Percentiles rank a stretch among this genome's conserved stretches.
Evolutionary conservation across 169 alveolate species (phyloP).

Genomic region (Plasmodium fragile): DNA sequence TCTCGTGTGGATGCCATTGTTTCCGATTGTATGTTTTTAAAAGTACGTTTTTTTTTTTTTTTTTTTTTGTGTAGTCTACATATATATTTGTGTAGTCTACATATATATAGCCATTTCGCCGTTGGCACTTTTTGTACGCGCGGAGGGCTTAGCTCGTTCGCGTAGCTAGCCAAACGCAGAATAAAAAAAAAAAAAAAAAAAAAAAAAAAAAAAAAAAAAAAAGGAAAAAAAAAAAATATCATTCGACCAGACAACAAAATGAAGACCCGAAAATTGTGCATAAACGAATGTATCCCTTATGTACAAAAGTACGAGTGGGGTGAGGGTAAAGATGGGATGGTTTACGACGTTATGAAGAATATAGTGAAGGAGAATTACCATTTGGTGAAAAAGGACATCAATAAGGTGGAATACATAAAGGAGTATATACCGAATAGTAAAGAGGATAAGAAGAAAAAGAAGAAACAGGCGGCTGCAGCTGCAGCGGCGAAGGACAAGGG

Average conservation of each 20-base stretch:
- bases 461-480: background rate
- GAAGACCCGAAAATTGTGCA: conserved; percentile 45
- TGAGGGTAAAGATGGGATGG: conserved; percentile 55
- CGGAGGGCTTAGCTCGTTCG: background rate
- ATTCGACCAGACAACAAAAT: background rate
- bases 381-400: conserved; percentile 32
- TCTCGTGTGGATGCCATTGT: background rate
- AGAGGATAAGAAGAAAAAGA: background rate
- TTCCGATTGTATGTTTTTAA: background rate
- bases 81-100: background rate
- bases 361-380: conserved; percentile 38
- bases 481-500: background rate
- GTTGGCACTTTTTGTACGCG: background rate
- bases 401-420: conserved; percentile 20
- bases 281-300: conserved; percentile 58
- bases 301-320: conserved; percentile 73
- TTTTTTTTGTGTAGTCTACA: background rate
- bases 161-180: background rate
- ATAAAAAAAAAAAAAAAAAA: no score
- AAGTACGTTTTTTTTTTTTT: background rate
- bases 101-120: background rate
- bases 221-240: background rate
- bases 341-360: conserved; percentile 54
- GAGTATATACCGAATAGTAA: conserved; percentile 10
- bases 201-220: background rate